Percentiles rank a stretch among this genome's conserved stretches.
These are phyloP conservation scores for Lactarius trivialis DNA, from an alignment of 768 basidiomycete species.

Conservation along the genomic window DNA sequence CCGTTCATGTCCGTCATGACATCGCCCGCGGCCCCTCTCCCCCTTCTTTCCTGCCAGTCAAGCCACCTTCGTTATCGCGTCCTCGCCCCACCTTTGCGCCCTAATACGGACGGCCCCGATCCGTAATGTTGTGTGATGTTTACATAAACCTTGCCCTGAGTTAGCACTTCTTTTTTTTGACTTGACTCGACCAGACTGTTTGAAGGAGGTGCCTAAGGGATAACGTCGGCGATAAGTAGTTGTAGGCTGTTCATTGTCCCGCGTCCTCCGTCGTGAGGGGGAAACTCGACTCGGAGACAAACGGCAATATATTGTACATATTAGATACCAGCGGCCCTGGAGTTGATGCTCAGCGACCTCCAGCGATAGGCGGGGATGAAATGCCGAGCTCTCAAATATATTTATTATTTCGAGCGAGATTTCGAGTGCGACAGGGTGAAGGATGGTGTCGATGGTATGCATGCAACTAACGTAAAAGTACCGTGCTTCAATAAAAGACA, in stretches of 20 bases:
- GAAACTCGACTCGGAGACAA: too few relatives aligned
- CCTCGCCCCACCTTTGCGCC: neutral
- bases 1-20: neutral
- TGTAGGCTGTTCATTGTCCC: neutral
- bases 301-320: neutral
- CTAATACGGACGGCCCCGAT: neutral
- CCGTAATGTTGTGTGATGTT: neutral
- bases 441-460: neutral
- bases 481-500: neutral
- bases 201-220: neutral
- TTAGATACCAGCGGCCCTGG: slow-evolving; percentile 12
- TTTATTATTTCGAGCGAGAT: neutral
- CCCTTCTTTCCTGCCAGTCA: neutral
- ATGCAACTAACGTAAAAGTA: neutral
- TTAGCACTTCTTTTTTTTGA: neutral
- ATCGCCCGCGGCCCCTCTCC: neutral
- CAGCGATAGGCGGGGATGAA: neutral
- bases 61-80: neutral
- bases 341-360: slow-evolving; percentile 20
- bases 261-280: neutral
- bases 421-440: too few relatives aligned
- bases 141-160: neutral
- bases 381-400: neutral
- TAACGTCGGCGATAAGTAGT: neutral
- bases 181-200: neutral